Evolutionary conservation across 2,329 filamentous ascomycete genomes (phyloP).

Genomic region (Colletotrichum sp.): DNA sequence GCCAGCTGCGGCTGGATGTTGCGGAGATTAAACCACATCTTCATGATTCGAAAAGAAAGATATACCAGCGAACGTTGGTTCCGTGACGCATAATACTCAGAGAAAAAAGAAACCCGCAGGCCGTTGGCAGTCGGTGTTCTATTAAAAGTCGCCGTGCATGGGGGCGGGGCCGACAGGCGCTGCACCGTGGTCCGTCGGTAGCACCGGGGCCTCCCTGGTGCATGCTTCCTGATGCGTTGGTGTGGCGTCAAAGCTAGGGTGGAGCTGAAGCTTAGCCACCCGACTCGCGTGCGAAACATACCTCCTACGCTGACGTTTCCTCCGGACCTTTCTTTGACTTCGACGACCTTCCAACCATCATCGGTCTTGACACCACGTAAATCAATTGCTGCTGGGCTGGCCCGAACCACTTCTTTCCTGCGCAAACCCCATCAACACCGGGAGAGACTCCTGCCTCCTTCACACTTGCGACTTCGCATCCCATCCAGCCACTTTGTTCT

Average conservation of each 20-base stretch:
- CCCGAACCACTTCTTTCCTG: neutral
- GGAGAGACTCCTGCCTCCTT: neutral
- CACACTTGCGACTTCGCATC: neutral
- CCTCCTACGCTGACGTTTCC: constrained; percentile 23
- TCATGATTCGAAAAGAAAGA: neutral
- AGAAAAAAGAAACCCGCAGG: neutral
- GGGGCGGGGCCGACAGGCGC: constrained; percentile 4
- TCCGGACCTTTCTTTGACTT: constrained; percentile 6
- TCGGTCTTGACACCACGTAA: neutral
- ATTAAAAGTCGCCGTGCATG: constrained; percentile 4
- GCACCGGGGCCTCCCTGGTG: constrained; percentile 10
- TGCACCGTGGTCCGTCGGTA: neutral
- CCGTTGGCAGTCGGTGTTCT: neutral
- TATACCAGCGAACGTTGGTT: neutral
- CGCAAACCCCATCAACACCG: neutral
- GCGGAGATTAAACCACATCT: neutral
- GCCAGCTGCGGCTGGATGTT: neutral
- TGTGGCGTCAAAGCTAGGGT: constrained; percentile 23
- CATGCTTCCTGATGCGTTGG: constrained; percentile 16
- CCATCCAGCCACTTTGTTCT: neutral
- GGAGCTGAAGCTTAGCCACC: constrained; percentile 24
- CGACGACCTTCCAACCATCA: constrained; percentile 15
- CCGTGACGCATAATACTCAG: neutral
- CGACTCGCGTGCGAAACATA: constrained; percentile 23
- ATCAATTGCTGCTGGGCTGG: constrained; percentile 18